A percentile compares a stretch with the other conserved stretches of the same genome.
phyloP scores from a whole-genome alignment of 2,329 filamentous ascomycete genomes.

The Colletotrichum ledebouriae region DNA sequence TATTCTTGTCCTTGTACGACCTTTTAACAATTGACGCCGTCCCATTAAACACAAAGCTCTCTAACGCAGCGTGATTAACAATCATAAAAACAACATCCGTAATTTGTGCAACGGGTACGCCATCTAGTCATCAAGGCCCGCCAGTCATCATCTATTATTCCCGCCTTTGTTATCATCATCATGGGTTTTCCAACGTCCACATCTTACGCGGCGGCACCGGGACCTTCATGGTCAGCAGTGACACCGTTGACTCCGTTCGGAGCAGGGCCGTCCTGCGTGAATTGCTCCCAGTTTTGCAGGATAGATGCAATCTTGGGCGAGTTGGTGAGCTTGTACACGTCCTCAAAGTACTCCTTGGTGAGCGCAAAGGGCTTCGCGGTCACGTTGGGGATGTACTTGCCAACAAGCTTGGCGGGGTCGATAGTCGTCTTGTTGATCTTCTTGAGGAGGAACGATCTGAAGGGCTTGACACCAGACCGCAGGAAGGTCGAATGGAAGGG shows the following conservation, averaged over 20 bases:
- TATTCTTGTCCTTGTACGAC: constrained; percentile 34
- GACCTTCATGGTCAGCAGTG: constrained; percentile 55
- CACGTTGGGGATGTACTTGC: constrained; percentile 99
- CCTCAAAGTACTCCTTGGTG: constrained; percentile 99
- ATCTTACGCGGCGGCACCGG: constrained; percentile 56
- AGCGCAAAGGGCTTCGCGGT: constrained; percentile 95
- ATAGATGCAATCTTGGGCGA: constrained; percentile 81
- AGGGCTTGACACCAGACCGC: constrained; percentile 97
- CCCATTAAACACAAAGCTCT: constrained; percentile 16
- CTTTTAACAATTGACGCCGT: constrained; percentile 33
- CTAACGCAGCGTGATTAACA: constrained; percentile 37
- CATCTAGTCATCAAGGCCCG: constrained; percentile 37
- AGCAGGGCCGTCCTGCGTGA: constrained; percentile 64
- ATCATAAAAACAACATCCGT: constrained; percentile 25
- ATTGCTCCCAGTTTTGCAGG: constrained; percentile 88
- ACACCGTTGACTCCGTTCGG: constrained; percentile 55
- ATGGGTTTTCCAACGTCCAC: constrained; percentile 38
- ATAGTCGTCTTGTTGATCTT: constrained; percentile 99
- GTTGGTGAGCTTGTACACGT: constrained; percentile 95
- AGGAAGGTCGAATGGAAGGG: constrained; percentile 99
- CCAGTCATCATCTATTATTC: constrained; percentile 23
- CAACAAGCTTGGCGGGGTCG: constrained; percentile 94
- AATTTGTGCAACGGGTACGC: constrained; percentile 41
- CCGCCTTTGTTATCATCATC: constrained; percentile 19
- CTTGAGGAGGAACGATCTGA: constrained; percentile 98